phyloP scores from a whole-genome alignment of 2,329 filamentous ascomycete species.

The Diaporthe eres region DNA sequence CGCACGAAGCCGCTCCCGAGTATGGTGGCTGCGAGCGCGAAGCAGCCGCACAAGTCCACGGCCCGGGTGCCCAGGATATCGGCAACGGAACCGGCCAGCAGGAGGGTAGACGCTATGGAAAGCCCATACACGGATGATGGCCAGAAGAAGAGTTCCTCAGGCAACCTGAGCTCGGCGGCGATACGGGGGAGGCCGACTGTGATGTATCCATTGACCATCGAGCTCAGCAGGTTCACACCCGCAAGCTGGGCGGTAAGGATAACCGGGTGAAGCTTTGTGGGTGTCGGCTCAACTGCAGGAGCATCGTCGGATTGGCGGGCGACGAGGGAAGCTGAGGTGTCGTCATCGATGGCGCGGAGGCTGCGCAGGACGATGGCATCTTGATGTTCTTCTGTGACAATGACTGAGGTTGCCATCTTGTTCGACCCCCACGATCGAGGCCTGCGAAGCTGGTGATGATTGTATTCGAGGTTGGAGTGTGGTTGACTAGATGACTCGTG shows the following conservation, averaged over 20 bases:
- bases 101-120: slow-evolving; percentile 53
- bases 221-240: slow-evolving; percentile 48
- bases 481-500: neutral
- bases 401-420: slow-evolving; percentile 1
- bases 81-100: slow-evolving; percentile 56
- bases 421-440: neutral
- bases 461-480: neutral
- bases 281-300: neutral
- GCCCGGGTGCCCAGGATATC: slow-evolving; percentile 53
- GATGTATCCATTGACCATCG: slow-evolving; percentile 52
- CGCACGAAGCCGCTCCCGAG: slow-evolving; percentile 51
- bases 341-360: neutral
- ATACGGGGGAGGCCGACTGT: slow-evolving; percentile 58
- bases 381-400: neutral
- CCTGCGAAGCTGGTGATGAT: neutral
- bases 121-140: slow-evolving; percentile 55
- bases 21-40: slow-evolving; percentile 50
- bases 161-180: slow-evolving; percentile 53
- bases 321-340: neutral
- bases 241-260: slow-evolving; percentile 42
- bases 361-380: neutral
- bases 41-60: slow-evolving; percentile 53
- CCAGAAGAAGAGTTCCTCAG: slow-evolving; percentile 55
- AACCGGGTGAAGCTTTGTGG: neutral
- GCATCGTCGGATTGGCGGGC: neutral